These are phyloP conservation scores for Elymus sibiricus DNA, from an alignment of 176 grass and related monocot species.

Conservation along the genomic window DNA sequence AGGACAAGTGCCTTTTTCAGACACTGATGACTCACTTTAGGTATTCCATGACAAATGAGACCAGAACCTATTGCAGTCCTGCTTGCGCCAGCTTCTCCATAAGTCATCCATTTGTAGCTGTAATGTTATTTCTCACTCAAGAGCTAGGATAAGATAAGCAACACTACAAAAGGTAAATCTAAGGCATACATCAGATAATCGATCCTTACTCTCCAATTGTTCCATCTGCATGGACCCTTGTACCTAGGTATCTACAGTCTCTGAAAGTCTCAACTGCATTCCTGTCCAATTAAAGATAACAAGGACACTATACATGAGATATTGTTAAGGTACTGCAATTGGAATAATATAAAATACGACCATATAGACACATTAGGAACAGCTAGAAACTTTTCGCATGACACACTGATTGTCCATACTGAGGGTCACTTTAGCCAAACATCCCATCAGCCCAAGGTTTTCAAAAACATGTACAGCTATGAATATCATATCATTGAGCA, in stretches of 20 bases:
- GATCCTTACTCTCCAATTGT: conserved; percentile 88
- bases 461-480: not conserved
- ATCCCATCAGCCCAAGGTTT: not conserved
- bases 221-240: conserved; percentile 70
- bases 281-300: conserved; percentile 32
- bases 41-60: conserved; percentile 67
- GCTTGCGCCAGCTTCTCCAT: conserved; percentile 67
- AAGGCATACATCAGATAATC: not conserved
- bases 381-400: not conserved
- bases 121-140: conserved; percentile 1
- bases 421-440: not conserved
- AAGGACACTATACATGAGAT: not conserved
- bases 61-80: conserved; percentile 82
- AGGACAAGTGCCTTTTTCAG: not conserved
- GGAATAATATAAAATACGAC: not conserved
- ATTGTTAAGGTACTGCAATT: not conserved
- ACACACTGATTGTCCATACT: not conserved
- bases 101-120: conserved; percentile 98
- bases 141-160: not conserved
- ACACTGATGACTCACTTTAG: conserved; percentile 49
- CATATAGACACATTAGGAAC: not conserved
- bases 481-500: not conserved
- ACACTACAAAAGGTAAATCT: not conserved
- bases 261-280: conserved; percentile 75
- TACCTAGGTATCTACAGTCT: conserved; percentile 81